phyloP scores from a whole-genome alignment of 2,329 filamentous ascomycete species.

The Botryotinia globosa region DNA sequence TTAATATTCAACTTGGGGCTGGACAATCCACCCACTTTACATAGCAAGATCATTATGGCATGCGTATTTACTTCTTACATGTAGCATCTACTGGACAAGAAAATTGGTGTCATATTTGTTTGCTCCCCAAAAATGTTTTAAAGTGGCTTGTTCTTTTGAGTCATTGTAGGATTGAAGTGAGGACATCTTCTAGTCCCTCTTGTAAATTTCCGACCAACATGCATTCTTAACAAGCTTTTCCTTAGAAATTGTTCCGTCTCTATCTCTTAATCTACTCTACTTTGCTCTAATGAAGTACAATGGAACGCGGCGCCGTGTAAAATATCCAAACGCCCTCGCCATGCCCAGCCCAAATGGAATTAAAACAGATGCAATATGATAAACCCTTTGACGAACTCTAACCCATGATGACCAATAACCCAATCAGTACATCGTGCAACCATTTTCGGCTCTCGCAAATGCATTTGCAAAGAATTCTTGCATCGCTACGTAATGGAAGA shows the following conservation, averaged over 20 bases:
- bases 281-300: not conserved
- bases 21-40: not conserved
- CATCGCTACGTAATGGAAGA: conserved; percentile 98
- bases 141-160: not conserved
- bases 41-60: not conserved
- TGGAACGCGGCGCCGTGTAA: not conserved
- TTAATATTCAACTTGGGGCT: not conserved
- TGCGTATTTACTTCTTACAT: not conserved
- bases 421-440: conserved; percentile 33
- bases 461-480: conserved; percentile 85
- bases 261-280: not conserved
- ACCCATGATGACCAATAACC: not conserved
- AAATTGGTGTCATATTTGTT: not conserved
- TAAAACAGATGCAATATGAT: not conserved
- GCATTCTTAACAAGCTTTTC: not conserved
- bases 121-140: not conserved
- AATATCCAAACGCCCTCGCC: conserved; percentile 3
- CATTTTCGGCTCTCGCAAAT: conserved; percentile 58
- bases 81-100: not conserved
- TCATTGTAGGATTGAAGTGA: not conserved
- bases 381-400: not conserved
- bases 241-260: not conserved
- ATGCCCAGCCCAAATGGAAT: not conserved
- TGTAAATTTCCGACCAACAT: not conserved
- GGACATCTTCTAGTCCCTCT: not conserved